Evolutionary conservation across 129 eudicot genomes (phyloP).

Genomic region (Cynara cardunculus): DNA sequence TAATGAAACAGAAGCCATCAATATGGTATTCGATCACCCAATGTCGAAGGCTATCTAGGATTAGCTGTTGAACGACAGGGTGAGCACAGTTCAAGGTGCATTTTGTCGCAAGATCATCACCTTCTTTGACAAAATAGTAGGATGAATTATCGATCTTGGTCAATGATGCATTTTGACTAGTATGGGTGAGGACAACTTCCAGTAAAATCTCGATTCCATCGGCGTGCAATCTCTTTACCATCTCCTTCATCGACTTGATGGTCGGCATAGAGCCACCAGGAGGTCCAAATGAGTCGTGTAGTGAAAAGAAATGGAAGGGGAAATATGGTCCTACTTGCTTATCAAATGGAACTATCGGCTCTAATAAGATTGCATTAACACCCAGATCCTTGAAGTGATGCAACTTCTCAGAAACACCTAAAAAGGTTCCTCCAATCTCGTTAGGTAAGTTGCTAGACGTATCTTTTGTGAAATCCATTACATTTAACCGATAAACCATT

Average conservation of each 20-base stretch:
- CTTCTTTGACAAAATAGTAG: slow-evolving; percentile 35
- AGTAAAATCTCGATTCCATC: slow-evolving; percentile 75
- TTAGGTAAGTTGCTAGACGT: slow-evolving; percentile 64
- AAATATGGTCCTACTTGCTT: slow-evolving; percentile 68
- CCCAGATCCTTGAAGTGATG: slow-evolving; percentile 76
- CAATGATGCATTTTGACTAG: slow-evolving; percentile 44
- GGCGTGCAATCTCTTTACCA: slow-evolving; percentile 81
- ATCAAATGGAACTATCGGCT: slow-evolving; percentile 71
- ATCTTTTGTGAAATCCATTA: slow-evolving; percentile 61
- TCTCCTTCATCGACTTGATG: slow-evolving; percentile 64
- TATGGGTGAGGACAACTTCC: slow-evolving; percentile 87
- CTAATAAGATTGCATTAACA: slow-evolving; percentile 71
- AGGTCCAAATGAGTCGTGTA: slow-evolving; percentile 45
- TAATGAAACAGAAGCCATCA: slow-evolving; percentile 83
- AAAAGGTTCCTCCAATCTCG: slow-evolving; percentile 56
- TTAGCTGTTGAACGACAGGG: slow-evolving; percentile 76
- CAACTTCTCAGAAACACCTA: slow-evolving; percentile 65
- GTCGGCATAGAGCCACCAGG: slow-evolving; percentile 37
- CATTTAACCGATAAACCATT: slow-evolving; percentile 77
- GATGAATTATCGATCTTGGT: slow-evolving; percentile 54
- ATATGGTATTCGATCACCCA: slow-evolving; percentile 91
- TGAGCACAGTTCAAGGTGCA: slow-evolving; percentile 65
- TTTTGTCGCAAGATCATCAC: slow-evolving; percentile 7
- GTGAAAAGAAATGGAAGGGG: slow-evolving; percentile 84
- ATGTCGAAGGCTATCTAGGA: slow-evolving; percentile 76